Evolutionary conservation across 192 early-diverging fungal genomes (phyloP).

Genomic region (Coemansia guatemalensis): DNA sequence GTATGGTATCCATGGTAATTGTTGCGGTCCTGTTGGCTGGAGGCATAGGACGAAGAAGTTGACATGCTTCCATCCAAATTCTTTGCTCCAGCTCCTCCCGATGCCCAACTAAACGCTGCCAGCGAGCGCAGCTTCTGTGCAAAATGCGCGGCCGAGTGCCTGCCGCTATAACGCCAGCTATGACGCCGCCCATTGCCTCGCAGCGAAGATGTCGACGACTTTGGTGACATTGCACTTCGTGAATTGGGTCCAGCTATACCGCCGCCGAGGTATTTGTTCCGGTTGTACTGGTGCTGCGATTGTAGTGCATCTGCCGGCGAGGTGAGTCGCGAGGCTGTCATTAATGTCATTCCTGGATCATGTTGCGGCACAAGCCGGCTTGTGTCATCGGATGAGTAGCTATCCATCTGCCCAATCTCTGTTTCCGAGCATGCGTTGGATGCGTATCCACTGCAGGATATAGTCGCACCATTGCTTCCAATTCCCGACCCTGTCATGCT

Average conservation of each 20-base stretch:
- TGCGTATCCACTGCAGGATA: not conserved
- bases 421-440: not conserved
- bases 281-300: not conserved
- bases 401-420: not conserved
- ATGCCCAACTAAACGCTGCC: conserved; percentile 44
- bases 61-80: not conserved
- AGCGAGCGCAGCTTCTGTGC: conserved; percentile 50
- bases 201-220: conserved; percentile 42
- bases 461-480: not conserved
- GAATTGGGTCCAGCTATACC: not conserved
- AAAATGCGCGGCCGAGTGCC: conserved; percentile 31
- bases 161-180: conserved; percentile 43
- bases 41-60: conserved; percentile 2
- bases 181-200: conserved; percentile 21
- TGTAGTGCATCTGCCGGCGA: not conserved
- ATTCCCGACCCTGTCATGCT: not conserved
- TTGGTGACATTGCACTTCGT: conserved; percentile 21
- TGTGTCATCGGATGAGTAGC: not conserved
- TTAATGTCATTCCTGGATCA: not conserved
- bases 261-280: not conserved
- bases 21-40: not conserved
- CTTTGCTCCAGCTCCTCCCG: conserved; percentile 9
- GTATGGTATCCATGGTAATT: conserved; percentile 3
- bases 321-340: not conserved
- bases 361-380: not conserved